Conservation (phyloP, 2,329 filamentous ascomycete genomes). For the Calonectria hawksworthii region DNA sequence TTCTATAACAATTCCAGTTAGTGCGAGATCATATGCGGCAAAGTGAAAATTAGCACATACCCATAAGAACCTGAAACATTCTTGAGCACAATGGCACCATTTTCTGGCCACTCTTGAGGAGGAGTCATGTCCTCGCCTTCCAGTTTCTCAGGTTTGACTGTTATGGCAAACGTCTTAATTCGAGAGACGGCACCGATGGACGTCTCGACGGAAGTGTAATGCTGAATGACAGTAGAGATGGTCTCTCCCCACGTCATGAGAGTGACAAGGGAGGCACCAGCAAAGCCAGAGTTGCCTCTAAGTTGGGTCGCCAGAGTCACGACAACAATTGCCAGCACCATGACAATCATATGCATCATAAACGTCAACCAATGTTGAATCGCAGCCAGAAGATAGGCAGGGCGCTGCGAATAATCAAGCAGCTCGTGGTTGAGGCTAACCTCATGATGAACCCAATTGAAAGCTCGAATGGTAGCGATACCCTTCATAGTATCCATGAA, state of each 20-base stretch:
- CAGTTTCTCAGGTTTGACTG: constrained; percentile 7
- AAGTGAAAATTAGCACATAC: not conserved
- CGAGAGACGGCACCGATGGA: constrained; percentile 47
- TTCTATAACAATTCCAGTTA: not conserved
- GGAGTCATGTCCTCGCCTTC: not conserved
- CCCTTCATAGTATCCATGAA: constrained; percentile 69
- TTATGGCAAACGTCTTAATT: constrained; percentile 23
- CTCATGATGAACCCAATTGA: constrained; percentile 59
- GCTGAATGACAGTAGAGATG: constrained; percentile 44
- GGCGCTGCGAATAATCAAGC: constrained; percentile 68
- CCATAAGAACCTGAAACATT: constrained; percentile 28
- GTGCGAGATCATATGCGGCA: not conserved
- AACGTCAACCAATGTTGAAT: constrained; percentile 71
- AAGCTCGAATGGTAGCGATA: constrained; percentile 67
- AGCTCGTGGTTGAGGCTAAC: constrained; percentile 45
- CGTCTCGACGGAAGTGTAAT: constrained; percentile 52
- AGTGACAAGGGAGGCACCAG: constrained; percentile 55
- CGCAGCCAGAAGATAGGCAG: constrained; percentile 69
- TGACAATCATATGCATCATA: constrained; percentile 64
- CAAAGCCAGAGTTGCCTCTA: constrained; percentile 52
- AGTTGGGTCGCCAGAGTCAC: constrained; percentile 62
- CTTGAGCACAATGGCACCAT: constrained; percentile 13
- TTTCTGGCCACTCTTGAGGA: constrained; percentile 22
- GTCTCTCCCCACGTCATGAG: constrained; percentile 51
- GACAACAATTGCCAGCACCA: constrained; percentile 61